phyloP scores from a whole-genome alignment of 2,329 filamentous ascomycete species.

The Aspergillus sp. region DNA sequence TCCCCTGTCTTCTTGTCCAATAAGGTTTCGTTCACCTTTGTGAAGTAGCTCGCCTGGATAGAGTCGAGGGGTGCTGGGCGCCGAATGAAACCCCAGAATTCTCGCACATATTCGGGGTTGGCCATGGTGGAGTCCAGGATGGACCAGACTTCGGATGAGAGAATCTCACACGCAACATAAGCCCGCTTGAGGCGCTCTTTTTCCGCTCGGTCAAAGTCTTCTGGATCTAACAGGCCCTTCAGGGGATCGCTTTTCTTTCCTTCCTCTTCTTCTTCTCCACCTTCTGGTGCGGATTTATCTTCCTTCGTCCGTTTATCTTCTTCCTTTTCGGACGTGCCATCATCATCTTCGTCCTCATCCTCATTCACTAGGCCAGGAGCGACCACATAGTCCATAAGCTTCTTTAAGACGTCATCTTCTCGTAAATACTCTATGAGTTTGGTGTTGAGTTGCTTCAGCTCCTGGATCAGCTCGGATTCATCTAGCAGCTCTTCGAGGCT shows the following conservation, averaged over 20 bases:
- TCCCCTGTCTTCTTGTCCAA: slow-evolving; percentile 98
- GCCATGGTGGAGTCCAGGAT: slow-evolving; percentile 91
- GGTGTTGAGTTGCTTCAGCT: slow-evolving; percentile 96
- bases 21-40: slow-evolving; percentile 96
- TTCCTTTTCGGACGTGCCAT: slow-evolving; percentile 38
- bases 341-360: slow-evolving; percentile 53
- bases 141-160: slow-evolving; percentile 95
- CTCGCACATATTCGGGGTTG: slow-evolving; percentile 71
- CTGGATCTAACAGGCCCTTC: slow-evolving; percentile 35
- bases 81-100: slow-evolving; percentile 90
- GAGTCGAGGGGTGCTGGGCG: slow-evolving; percentile 84
- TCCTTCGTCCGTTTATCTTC: slow-evolving; percentile 30
- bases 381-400: slow-evolving; percentile 86
- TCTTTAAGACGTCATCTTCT: slow-evolving; percentile 79
- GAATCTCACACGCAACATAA: slow-evolving; percentile 86
- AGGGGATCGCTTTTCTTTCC: slow-evolving; percentile 36
- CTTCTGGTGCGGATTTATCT: slow-evolving; percentile 34
- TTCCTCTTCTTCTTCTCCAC: slow-evolving; percentile 28
- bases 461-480: slow-evolving; percentile 93
- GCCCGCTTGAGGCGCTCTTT: slow-evolving; percentile 92
- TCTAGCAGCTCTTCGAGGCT: slow-evolving; percentile 94
- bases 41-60: slow-evolving; percentile 95
- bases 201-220: slow-evolving; percentile 71
- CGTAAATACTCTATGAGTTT: slow-evolving; percentile 96
- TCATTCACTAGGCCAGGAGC: slow-evolving; percentile 63